phyloP scores from a whole-genome alignment of 1,284 basidiomycete species.

The Taiwanofungus camphoratus region DNA sequence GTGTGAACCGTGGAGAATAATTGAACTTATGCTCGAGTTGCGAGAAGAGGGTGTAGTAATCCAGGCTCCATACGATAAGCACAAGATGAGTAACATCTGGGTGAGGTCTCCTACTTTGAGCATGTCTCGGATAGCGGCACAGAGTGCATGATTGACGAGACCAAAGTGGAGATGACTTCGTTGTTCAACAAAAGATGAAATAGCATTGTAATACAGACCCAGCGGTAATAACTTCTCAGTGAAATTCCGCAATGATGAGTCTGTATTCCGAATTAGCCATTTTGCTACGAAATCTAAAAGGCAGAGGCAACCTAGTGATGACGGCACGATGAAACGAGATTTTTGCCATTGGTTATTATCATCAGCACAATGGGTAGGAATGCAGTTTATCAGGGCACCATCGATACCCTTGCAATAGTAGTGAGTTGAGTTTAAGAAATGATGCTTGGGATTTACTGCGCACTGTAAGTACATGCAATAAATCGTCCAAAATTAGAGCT shows the following conservation, averaged over 20 bases:
- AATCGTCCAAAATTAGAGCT: constrained; percentile 87
- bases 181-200: constrained; percentile 86
- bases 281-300: background rate
- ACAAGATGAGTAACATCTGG: background rate
- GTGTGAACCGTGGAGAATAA: constrained; percentile 81
- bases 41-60: constrained; percentile 90
- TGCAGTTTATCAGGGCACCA: constrained; percentile 81
- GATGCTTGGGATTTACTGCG: too few relatives aligned
- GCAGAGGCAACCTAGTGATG: constrained; percentile 58
- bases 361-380: constrained; percentile 76
- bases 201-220: constrained; percentile 89
- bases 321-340: constrained; percentile 71
- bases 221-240: constrained; percentile 87
- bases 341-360: constrained; percentile 84
- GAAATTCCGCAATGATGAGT: constrained; percentile 82
- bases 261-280: constrained; percentile 33
- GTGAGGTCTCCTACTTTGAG: constrained; percentile 56
- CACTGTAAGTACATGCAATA: constrained; percentile 87
- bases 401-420: constrained; percentile 99
- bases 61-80: constrained; percentile 39
- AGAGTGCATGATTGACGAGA: constrained; percentile 92
- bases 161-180: constrained; percentile 85
- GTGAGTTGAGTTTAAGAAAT: too few relatives aligned
- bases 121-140: constrained; percentile 90
- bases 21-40: constrained; percentile 94